A percentile compares a stretch with the other conserved stretches of the same genome.
phyloP scores from a whole-genome alignment of 2,329 filamentous ascomycete genomes.

The Gnomoniopsis sp. region DNA sequence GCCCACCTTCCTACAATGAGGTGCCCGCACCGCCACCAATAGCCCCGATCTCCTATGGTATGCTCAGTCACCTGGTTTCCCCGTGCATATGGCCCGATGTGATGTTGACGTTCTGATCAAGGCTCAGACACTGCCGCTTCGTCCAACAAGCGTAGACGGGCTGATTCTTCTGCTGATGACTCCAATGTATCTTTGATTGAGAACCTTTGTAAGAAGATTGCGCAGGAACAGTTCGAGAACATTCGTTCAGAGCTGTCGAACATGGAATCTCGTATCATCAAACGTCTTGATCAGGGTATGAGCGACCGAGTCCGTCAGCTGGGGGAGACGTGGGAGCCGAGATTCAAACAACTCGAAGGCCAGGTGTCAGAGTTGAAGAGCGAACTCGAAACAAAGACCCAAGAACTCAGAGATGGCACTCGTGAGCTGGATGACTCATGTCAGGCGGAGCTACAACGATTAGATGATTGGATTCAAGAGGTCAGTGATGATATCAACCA shows the following conservation, averaged over 20 bases:
- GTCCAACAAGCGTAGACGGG: constrained; percentile 5
- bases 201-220: constrained; percentile 3
- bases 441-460: not conserved
- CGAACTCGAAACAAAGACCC: not conserved
- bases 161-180: not conserved
- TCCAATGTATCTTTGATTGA: not conserved
- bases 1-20: constrained; percentile 11
- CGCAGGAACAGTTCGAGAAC: not conserved
- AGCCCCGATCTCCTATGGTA: not conserved
- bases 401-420: not conserved
- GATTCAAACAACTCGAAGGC: not conserved
- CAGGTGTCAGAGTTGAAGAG: not conserved
- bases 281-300: not conserved
- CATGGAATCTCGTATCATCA: not conserved
- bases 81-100: not conserved
- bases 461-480: constrained; percentile 1
- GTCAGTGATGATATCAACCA: constrained; percentile 1
- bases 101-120: not conserved
- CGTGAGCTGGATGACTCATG: not conserved
- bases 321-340: not conserved
- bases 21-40: constrained; percentile 1
- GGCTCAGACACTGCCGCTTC: not conserved
- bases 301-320: not conserved
- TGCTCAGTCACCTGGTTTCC: not conserved
- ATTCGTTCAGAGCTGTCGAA: not conserved